These are phyloP conservation scores for Arachnomyces sp. DNA, from an alignment of 2,329 filamentous ascomycete genomes.

Conservation along the genomic window DNA sequence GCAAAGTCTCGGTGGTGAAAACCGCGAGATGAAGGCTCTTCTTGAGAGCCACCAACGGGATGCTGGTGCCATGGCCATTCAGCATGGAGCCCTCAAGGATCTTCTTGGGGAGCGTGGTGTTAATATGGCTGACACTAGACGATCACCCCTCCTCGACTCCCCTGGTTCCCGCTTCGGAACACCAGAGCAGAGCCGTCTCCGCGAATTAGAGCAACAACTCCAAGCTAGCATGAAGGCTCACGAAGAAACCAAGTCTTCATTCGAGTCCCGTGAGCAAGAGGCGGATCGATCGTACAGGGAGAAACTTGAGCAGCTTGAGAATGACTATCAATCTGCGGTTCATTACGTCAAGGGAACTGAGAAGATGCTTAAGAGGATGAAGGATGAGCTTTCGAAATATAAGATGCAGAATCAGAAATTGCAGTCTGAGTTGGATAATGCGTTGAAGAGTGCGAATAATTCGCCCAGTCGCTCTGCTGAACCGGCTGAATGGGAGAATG, in stretches of 20 bases:
- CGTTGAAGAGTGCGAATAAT: slow-evolving; percentile 46
- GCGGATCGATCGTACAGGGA: slow-evolving; percentile 85
- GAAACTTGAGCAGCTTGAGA: slow-evolving; percentile 87
- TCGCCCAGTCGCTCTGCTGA: slow-evolving; percentile 31
- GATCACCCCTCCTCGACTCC: slow-evolving; percentile 63
- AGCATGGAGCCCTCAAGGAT: slow-evolving; percentile 88
- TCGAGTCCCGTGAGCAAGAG: slow-evolving; percentile 73
- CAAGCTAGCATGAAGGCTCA: slow-evolving; percentile 68
- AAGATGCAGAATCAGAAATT: slow-evolving; percentile 78
- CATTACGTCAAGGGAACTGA: slow-evolving; percentile 98
- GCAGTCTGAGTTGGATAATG: slow-evolving; percentile 67
- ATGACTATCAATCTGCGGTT: slow-evolving; percentile 94
- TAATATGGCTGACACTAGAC: slow-evolving; percentile 62
- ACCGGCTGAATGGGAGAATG: slow-evolving; percentile 62
- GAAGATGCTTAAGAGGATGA: slow-evolving; percentile 98
- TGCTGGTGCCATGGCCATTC: slow-evolving; percentile 84
- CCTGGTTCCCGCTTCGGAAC: slow-evolving; percentile 66
- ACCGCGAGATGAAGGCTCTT: slow-evolving; percentile 72
- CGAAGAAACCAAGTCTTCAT: slow-evolving; percentile 71
- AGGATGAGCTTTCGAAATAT: slow-evolving; percentile 89
- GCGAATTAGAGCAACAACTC: slow-evolving; percentile 83
- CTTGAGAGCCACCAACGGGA: slow-evolving; percentile 82
- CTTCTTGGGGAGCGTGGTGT: slow-evolving; percentile 84
- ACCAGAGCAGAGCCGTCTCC: slow-evolving; percentile 69
- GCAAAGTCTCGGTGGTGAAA: slow-evolving; percentile 70